Base-by-base conservation (phyloP, 2,329 filamentous ascomycete genomes). In the Claviceps lovelessii region DNA sequence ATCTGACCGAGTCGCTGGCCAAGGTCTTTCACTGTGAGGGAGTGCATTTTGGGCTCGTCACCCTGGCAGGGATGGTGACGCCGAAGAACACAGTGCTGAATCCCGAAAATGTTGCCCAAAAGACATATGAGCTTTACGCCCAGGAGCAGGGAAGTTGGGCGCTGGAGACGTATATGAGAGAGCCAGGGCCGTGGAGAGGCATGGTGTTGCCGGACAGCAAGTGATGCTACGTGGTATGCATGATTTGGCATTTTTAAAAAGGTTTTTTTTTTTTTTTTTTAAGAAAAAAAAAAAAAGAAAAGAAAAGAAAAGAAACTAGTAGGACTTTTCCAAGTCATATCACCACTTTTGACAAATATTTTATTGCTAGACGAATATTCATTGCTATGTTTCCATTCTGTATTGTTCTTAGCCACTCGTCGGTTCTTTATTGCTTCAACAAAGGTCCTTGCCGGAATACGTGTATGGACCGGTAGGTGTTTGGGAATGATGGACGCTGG, bases 11-110 rank as follows among this genome's bases (percentile, higher is more conserved):
- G 55, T 73, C 67, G 17, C 63, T 79, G 58, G 60, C 66, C 28
- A 64, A 66, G 54, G 69, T 69, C 9, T 77, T 72, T 54, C 57
- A 52, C 0, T 28, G 59, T 2, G 61, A 68, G 52, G 70, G 70
- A 2, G 70, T 80, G 2, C 74, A 78, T 56, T 62, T 76, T 19
- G 76, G 71, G 0, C 60, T 79, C 19, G 62, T 80, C 2, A 69
- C 63, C 50, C 70, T 78, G 0, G 71, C 70, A 3, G 76, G 76
- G 4, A n/a, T 23, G 17, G 60, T 62, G 31, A 50, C 49, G 2
- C 51, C 58, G 5, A 41, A 53, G 23, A 55, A 56, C 33, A 51
- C 56, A 11, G 55, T 51, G 13, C 33, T 61, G 28, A 60, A 58
- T 46, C 57, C 59, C 10, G 51, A 37, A 7, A 58, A 61, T 37